Evolutionary conservation across 768 basidiomycete genomes (phyloP), one percentile per base, ranked within the genome.

Genomic region (Rossbeevera mucosa): DNA sequence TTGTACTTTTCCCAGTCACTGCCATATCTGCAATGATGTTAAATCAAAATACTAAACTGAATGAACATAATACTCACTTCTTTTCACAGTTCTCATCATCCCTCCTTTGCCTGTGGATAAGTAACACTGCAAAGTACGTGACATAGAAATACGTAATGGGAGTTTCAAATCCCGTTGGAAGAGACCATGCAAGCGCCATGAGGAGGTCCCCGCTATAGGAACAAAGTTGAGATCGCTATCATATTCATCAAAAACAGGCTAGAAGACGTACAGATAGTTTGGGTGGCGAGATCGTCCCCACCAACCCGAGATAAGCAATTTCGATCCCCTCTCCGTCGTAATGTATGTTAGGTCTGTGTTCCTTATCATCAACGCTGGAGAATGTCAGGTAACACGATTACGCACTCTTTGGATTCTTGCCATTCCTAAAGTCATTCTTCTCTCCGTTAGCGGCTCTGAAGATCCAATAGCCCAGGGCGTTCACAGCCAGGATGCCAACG

Each of bases 81-180:
- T 84, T 80, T 65, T 82, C 76, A 68, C 96, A 99, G 22, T 83
- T 81, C 65, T 94, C 93, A 57, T 97, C 94, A 66, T 99, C 96
- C 29, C 96, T 80, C 53, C 72, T 75, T 70, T 97, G 92, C 52
- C 96, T 78, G 71, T 98, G 96, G 29, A 93, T 75, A 53, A 99
- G 85, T 22, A 99, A 80, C 30, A 96, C 80, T 3, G 80, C 76
- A 61, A 99, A 98, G 74, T 96, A 98, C 53, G 76, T 64, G 25
- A 90, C 81, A 64, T 98, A 98, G 75, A 94, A 99, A 74, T 97
- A 94, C 5, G 96, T 94, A 66, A 98, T 81, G 21, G 94, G 95
- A 0, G 93, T 94, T 42, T 83, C 75, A 69, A 96, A 91, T 5
- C 91, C 92, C 1, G 91, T 94, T 0, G 94, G 89, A 16, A 97